Evolutionary conservation across 1,284 basidiomycete species (phyloP).

Genomic region (Cutaneotrichosporon cavernicola): DNA sequence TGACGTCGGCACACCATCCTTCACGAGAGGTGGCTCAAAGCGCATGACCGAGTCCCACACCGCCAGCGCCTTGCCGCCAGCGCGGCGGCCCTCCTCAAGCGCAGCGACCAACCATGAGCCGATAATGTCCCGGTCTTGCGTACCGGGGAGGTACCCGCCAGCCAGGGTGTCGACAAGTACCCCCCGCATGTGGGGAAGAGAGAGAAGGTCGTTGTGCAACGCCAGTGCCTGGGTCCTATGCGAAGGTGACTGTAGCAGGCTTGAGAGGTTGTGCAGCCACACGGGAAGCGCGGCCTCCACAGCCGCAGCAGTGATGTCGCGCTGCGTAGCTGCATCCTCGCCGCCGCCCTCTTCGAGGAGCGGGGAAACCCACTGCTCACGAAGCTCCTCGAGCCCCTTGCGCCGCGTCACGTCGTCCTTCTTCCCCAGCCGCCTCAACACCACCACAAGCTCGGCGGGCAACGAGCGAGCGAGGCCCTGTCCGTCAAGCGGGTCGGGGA

Average conservation of each 20-base stretch:
- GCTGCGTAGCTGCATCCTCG: conserved; percentile 56
- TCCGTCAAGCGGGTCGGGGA: conserved; percentile 87
- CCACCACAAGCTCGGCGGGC: conserved; percentile 78
- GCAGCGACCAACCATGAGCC: conserved; percentile 68
- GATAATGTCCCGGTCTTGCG: conserved; percentile 69
- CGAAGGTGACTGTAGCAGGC: conserved; percentile 76
- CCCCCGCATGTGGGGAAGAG: conserved; percentile 59
- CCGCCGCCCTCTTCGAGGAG: conserved; percentile 49
- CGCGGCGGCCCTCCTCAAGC: conserved; percentile 47
- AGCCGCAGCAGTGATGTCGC: conserved; percentile 46
- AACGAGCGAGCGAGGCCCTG: conserved; percentile 74
- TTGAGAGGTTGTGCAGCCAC: conserved; percentile 85
- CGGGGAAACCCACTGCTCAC: conserved; percentile 62
- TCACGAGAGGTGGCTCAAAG: conserved; percentile 18
- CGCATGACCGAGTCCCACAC: conserved; percentile 39
- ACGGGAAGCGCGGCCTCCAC: conserved; percentile 65
- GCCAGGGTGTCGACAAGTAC: conserved; percentile 63
- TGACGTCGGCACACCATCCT: conserved; percentile 13
- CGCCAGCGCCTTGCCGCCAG: conserved; percentile 38
- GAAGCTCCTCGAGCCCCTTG: conserved; percentile 83
- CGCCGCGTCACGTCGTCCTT: conserved; percentile 86
- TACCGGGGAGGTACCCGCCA: conserved; percentile 52
- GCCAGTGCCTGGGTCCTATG: conserved; percentile 71
- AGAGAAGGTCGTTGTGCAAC: conserved; percentile 69
- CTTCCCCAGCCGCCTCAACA: conserved; percentile 79